phyloP scores from a whole-genome alignment of 1,284 basidiomycete genomes.

The Stygiomarasmius scandens region DNA sequence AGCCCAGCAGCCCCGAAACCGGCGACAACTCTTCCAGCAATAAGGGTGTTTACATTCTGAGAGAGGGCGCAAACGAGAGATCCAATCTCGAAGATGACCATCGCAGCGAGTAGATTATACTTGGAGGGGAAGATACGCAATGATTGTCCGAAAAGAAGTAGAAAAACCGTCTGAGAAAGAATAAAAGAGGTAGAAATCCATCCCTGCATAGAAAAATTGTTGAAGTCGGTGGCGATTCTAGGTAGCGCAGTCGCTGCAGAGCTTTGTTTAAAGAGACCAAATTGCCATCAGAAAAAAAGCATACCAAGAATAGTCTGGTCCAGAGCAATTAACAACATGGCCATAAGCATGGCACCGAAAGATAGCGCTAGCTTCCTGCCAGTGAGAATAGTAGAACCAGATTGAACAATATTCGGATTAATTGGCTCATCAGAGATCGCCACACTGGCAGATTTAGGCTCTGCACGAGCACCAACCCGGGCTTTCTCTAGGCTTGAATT shows the following conservation, averaged over 20 bases:
- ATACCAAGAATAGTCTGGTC: slow-evolving; percentile 37
- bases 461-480: no score
- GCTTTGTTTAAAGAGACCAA: no score
- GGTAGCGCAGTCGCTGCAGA: slow-evolving; percentile 38
- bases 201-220: slow-evolving; percentile 33
- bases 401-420: neutral
- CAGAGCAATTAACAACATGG: slow-evolving; percentile 30
- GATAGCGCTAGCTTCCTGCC: neutral
- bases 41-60: slow-evolving; percentile 37
- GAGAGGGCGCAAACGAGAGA: slow-evolving; percentile 50
- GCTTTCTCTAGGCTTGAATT: no score
- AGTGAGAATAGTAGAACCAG: neutral
- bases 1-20: slow-evolving; percentile 29
- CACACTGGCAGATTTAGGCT: no score
- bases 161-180: slow-evolving; percentile 29
- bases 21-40: slow-evolving; percentile 48
- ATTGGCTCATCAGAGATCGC: no score
- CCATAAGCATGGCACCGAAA: neutral
- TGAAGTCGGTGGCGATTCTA: slow-evolving; percentile 44
- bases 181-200: slow-evolving; percentile 49
- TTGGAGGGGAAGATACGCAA: slow-evolving; percentile 39
- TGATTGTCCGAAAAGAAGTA: slow-evolving; percentile 30
- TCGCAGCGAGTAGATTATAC: slow-evolving; percentile 42
- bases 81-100: slow-evolving; percentile 45
- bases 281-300: no score